phyloP scores from a whole-genome alignment of 805 yeast genomes.

The Candida awuae region DNA sequence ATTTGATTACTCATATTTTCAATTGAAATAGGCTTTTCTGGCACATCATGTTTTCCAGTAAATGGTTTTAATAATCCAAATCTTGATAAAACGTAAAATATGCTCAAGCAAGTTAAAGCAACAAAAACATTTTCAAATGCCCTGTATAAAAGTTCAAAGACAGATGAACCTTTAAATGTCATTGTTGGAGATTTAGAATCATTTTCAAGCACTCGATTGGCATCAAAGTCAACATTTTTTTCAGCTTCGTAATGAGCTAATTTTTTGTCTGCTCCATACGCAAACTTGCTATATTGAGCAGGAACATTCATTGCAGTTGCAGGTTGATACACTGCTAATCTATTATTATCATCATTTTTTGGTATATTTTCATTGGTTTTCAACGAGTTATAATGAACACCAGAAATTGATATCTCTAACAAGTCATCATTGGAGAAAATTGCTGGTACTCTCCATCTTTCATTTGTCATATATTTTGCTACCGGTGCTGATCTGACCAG shows the following conservation, averaged over 20 bases:
- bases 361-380: constrained; percentile 8
- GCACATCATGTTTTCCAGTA: background rate
- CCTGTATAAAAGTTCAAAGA: constrained; percentile 20
- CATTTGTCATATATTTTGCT: constrained; percentile 50
- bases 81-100: constrained; percentile 32
- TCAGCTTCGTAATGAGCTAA: background rate
- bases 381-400: constrained; percentile 38
- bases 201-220: background rate
- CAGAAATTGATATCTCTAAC: constrained; percentile 37
- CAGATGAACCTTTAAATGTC: constrained; percentile 16
- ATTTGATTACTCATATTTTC: background rate
- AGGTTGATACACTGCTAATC: constrained; percentile 8
- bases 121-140: constrained; percentile 44
- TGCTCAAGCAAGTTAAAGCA: constrained; percentile 30
- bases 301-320: constrained; percentile 8
- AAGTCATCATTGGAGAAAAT: constrained; percentile 32
- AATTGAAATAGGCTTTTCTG: background rate
- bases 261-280: background rate
- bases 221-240: background rate
- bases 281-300: background rate
- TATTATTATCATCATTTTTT: constrained; percentile 1
- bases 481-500: constrained; percentile 72
- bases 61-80: constrained; percentile 30
- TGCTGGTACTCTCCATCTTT: constrained; percentile 35
- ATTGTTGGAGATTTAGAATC: constrained; percentile 11